Percentiles rank a stretch among this genome's conserved stretches.
Evolutionary conservation across 768 basidiomycete species (phyloP).

Genomic region (Lactarius tabidus): DNA sequence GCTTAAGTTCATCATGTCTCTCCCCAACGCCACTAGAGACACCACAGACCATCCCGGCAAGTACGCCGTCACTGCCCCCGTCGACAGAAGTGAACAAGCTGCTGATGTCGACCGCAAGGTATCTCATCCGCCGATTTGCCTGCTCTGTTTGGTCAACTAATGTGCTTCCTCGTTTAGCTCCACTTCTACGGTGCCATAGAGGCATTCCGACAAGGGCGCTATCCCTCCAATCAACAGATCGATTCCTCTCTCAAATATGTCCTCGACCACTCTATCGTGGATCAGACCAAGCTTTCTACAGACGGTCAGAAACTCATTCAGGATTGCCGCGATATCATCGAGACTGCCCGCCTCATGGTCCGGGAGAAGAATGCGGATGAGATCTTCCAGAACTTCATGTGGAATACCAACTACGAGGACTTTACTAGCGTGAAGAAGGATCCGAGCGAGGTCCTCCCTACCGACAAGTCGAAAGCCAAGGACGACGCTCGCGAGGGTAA

Average conservation of each 20-base stretch:
- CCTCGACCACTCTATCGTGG: constrained; percentile 53
- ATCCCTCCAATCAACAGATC: constrained; percentile 80
- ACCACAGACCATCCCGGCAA: constrained; percentile 51
- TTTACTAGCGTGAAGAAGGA: constrained; percentile 42
- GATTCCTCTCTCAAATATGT: constrained; percentile 68
- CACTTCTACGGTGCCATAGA: constrained; percentile 76
- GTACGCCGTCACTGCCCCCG: constrained; percentile 60
- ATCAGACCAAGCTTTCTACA: constrained; percentile 60
- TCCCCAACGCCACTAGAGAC: constrained; percentile 59
- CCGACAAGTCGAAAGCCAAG: constrained; percentile 50
- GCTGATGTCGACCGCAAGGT: constrained; percentile 81
- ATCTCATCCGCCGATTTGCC: neutral
- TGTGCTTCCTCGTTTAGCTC: constrained; percentile 38
- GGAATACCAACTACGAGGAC: constrained; percentile 63
- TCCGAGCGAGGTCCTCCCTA: constrained; percentile 40
- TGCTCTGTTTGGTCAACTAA: constrained; percentile 2
- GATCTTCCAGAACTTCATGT: constrained; percentile 87
- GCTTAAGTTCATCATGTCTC: constrained; percentile 46
- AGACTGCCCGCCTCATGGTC: constrained; percentile 69
- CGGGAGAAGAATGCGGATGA: constrained; percentile 85
- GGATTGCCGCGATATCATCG: constrained; percentile 76
- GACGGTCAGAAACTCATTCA: constrained; percentile 74
- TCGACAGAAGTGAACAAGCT: constrained; percentile 55
- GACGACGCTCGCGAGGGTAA: constrained; percentile 62
- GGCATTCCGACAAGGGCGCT: constrained; percentile 73